phyloP scores from a whole-genome alignment of 1,284 basidiomycete species.

The Cutaneotrichosporon dermatis region DNA sequence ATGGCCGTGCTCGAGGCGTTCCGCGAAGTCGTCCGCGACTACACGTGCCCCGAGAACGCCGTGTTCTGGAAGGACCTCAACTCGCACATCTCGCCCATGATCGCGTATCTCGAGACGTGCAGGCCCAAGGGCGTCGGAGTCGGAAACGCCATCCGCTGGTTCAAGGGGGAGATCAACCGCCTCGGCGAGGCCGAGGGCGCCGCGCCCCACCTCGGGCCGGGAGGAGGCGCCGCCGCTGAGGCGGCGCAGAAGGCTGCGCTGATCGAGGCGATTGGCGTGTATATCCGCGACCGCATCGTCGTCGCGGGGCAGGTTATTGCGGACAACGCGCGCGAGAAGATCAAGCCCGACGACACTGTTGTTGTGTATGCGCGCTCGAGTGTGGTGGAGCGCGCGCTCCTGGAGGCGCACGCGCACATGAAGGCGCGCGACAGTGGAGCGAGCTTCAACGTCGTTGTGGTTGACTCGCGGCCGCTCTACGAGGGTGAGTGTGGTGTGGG shows the following conservation, averaged over 20 bases:
- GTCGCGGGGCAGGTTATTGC: constrained; percentile 92
- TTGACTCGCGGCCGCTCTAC: constrained; percentile 89
- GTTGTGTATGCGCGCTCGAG: constrained; percentile 92
- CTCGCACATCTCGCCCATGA: constrained; percentile 48
- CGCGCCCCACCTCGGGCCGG: constrained; percentile 56
- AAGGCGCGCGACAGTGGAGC: constrained; percentile 59
- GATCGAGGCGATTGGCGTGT: constrained; percentile 82
- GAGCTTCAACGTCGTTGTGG: constrained; percentile 81
- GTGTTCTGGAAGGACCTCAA: constrained; percentile 47
- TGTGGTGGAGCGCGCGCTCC: constrained; percentile 83
- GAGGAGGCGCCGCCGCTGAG: constrained; percentile 87
- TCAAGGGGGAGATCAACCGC: constrained; percentile 93
- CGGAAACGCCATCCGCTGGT: constrained; percentile 57
- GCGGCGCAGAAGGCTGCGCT: constrained; percentile 88
- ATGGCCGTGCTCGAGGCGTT: constrained; percentile 52
- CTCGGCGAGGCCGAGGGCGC: constrained; percentile 74
- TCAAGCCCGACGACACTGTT: constrained; percentile 87
- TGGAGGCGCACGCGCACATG: constrained; percentile 62
- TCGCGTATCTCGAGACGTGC: constrained; percentile 48
- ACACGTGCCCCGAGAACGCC: constrained; percentile 42
- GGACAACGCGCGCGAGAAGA: constrained; percentile 82
- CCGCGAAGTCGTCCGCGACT: constrained; percentile 49
- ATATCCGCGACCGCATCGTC: constrained; percentile 89
- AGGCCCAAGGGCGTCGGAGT: constrained; percentile 49
- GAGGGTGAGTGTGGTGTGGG: constrained; percentile 60